A percentile compares a stretch with the other conserved stretches of the same genome.
Evolutionary conservation across 805 yeast species (phyloP).

Genomic region (Myxozyma lipomycoides): DNA sequence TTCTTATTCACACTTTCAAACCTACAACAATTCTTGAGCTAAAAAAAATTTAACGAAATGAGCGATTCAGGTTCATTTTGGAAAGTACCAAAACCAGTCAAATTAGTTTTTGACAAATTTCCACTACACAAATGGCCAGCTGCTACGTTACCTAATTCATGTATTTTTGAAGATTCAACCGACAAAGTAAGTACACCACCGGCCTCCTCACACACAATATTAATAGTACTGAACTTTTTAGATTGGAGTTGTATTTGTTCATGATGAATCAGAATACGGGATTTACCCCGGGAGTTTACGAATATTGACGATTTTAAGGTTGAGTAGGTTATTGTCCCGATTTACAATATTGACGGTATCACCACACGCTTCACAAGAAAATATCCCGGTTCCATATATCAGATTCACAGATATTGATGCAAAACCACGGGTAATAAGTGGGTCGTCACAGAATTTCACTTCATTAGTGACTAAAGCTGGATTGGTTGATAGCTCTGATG

Average conservation of each 20-base stretch:
- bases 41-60: no score
- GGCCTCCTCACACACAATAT: no score
- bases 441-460: not conserved
- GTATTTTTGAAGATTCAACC: not conserved
- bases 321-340: constrained; percentile 3
- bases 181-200: not conserved
- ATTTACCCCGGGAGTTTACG: constrained; percentile 16
- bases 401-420: not conserved
- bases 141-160: constrained; percentile 2
- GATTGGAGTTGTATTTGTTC: constrained; percentile 14
- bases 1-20: no score
- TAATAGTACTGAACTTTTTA: not conserved
- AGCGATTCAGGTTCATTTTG: not conserved
- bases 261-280: constrained; percentile 3
- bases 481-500: not conserved
- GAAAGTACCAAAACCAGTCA: constrained; percentile 17
- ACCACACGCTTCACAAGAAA: constrained; percentile 13
- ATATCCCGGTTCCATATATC: constrained; percentile 16
- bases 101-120: constrained; percentile 17
- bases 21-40: no score
- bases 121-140: constrained; percentile 12
- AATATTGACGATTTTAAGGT: constrained; percentile 8
- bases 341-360: constrained; percentile 8
- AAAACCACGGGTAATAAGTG: not conserved
- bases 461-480: not conserved